These are phyloP conservation scores for Theobroma cacao DNA, from an alignment of 345 rosid genomes.

Conservation along the genomic window DNA sequence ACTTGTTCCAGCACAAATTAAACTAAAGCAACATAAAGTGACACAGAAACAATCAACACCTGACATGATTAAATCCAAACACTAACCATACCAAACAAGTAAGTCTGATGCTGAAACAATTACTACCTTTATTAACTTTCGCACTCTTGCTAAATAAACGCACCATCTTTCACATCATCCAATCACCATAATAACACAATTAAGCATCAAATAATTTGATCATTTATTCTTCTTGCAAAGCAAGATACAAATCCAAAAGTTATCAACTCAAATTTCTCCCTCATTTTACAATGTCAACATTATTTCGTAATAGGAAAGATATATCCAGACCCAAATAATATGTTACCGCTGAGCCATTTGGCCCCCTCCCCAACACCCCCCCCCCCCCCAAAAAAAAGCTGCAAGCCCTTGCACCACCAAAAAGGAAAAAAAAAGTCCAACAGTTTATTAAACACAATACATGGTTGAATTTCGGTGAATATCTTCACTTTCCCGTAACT, in stretches of 20 bases:
- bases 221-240: background rate
- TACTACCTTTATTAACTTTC: background rate
- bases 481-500: background rate
- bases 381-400: no score
- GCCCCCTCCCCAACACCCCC: no score
- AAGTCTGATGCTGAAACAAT: background rate
- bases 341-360: no score
- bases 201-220: background rate
- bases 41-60: background rate
- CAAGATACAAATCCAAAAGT: background rate
- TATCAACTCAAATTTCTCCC: background rate
- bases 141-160: background rate
- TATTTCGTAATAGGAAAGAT: no score
- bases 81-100: background rate
- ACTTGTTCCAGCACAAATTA: background rate
- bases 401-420: no score
- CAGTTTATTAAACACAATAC: background rate
- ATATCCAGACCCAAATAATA: no score
- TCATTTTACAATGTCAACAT: no score
- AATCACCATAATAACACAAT: background rate
- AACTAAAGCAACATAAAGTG: background rate
- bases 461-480: background rate
- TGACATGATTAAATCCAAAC: background rate
- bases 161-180: no score
- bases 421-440: background rate